These are phyloP conservation scores for Rhynchospora pubera DNA, from an alignment of 176 grass and related monocot species.

Conservation along the genomic window DNA sequence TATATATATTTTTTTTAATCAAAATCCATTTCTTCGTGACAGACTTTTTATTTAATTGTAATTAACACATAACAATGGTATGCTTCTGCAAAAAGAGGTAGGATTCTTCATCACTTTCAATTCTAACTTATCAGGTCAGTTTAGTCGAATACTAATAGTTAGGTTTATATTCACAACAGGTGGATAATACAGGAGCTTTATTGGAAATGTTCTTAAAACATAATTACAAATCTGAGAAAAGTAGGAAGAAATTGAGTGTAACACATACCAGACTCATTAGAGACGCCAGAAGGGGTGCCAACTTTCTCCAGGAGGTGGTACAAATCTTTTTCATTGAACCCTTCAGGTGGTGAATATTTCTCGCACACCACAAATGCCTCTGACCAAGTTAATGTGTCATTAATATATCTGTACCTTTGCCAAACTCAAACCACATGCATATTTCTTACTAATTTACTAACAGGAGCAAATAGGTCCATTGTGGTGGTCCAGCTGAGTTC, in stretches of 20 bases:
- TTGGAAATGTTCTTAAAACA: neutral
- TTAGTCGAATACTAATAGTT: neutral
- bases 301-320: conserved; percentile 89
- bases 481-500: neutral
- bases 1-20: neutral
- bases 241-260: neutral
- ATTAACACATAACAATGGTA: neutral
- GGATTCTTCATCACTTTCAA: neutral
- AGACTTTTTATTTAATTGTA: neutral
- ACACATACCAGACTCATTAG: conserved; percentile 7
- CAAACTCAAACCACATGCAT: neutral
- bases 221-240: neutral
- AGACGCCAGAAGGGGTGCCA: conserved; percentile 64
- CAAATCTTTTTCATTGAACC: conserved; percentile 74
- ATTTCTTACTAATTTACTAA: neutral
- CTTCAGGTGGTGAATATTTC: conserved; percentile 80
- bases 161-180: neutral
- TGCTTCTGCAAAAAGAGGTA: neutral
- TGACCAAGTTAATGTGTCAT: conserved; percentile 26
- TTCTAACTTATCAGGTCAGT: neutral
- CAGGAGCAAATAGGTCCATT: neutral
- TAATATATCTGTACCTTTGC: neutral
- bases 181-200: neutral
- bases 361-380: conserved; percentile 91
- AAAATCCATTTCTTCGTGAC: neutral